Evolutionary conservation across 1,284 basidiomycete genomes (phyloP).

Genomic region (Pascua guehoae): DNA sequence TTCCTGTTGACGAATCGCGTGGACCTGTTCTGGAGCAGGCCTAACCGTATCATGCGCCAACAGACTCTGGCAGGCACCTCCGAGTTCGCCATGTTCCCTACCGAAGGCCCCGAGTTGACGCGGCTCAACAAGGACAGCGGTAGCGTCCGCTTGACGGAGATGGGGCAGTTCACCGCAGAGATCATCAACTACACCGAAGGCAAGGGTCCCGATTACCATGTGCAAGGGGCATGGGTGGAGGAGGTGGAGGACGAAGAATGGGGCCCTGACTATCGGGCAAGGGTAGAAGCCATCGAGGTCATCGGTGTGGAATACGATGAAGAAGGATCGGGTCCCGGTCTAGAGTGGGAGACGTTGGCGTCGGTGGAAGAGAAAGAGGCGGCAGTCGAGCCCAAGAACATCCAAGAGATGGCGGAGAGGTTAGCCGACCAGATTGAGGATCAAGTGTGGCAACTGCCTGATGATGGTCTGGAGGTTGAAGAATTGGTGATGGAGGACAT

Average conservation of each 20-base stretch:
- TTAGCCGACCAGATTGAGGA: background rate
- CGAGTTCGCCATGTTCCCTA: constrained; percentile 1
- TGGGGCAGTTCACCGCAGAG: too few relatives aligned
- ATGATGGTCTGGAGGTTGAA: background rate
- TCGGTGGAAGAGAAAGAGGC: too few relatives aligned
- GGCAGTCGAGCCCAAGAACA: background rate
- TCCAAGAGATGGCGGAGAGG: background rate
- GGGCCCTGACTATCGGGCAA: background rate
- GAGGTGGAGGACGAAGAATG: background rate
- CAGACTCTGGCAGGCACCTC: background rate
- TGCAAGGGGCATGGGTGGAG: background rate
- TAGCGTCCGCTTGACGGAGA: too few relatives aligned
- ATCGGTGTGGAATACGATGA: background rate
- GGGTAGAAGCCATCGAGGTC: background rate
- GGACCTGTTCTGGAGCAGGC: constrained; percentile 6
- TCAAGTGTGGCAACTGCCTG: background rate
- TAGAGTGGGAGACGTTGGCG: too few relatives aligned
- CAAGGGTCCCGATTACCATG: background rate
- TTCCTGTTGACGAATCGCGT: constrained; percentile 4
- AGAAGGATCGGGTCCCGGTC: too few relatives aligned
- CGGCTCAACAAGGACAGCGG: too few relatives aligned
- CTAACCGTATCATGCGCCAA: background rate
- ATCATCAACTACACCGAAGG: background rate
- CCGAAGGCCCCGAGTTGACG: constrained; percentile 1
- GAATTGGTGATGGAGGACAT: background rate